Evolutionary conservation across 2,329 filamentous ascomycete species (phyloP), one percentile per base, ranked within the genome.

Genomic region (Ascochyta koolunga): DNA sequence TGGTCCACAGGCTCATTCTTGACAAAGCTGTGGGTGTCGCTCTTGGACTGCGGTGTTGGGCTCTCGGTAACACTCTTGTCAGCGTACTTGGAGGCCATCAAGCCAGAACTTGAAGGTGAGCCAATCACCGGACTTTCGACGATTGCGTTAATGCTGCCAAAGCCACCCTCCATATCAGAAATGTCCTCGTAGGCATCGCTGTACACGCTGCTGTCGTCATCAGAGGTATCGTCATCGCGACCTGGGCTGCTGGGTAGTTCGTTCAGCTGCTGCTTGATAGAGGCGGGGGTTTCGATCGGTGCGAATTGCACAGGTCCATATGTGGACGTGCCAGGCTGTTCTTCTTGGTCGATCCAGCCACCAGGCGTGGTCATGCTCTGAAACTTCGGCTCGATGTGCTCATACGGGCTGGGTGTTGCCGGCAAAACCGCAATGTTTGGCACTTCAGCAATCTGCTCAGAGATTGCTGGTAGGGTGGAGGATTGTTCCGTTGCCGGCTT

Each of bases 151-250:
- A 93, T 79, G 4, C 89, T 92, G 66, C 86, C 80, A 65, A 91
- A 93, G 0, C 87, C 89, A 40, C 84, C 83, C 33, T 89, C 86
- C 4, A 80, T 67, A 13, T 90, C 86, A 0, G 84, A 84, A 0
- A 89, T 77, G 56, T 91, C 88, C 72, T 93, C 90, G 48, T 88
- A 88, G 1, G 89, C 89, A 72, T 93, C 90, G 60, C 87, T 91
- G 68, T 90, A 93, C 21, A 90, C 81, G 56, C 83, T 87, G 52
- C 68, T 73, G 36, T 71, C 58, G 66, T 77, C 64, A 59, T 76
- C 70, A 13, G 71, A 73, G 4, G 60, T 64, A 2, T 70, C 64
- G 6, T 60, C 62, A 15, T 66, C 66, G 18, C 56, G 46, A 18
- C 29, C 47, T 11, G 24, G 50, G 32, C 39, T 55, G 46, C 45